phyloP scores from a whole-genome alignment of 2,329 filamentous ascomycete species.

The Cytospora mali region DNA sequence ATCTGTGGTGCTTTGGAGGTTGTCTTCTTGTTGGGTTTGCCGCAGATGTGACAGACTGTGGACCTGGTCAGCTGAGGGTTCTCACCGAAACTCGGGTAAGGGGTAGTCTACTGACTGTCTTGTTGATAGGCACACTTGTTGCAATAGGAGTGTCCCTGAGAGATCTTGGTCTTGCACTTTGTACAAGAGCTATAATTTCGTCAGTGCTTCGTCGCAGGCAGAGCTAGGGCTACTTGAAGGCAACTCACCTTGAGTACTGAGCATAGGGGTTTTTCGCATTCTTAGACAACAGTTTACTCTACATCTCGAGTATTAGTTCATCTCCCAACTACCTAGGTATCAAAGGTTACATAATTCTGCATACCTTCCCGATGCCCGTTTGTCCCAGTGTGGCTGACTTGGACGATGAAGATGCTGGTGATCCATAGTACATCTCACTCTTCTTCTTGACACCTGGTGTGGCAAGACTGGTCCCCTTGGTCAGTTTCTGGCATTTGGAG shows the following conservation, averaged over 20 bases:
- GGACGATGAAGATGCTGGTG: conserved; percentile 49
- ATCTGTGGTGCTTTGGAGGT: conserved; percentile 56
- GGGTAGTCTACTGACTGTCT: conserved; percentile 54
- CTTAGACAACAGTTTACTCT: conserved; percentile 68
- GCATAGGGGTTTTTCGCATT: conserved; percentile 68
- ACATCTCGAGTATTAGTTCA: neutral
- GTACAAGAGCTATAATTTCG: conserved; percentile 50
- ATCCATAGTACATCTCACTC: conserved; percentile 67
- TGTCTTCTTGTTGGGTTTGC: conserved; percentile 58
- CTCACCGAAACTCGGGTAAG: neutral
- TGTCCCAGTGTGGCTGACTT: conserved; percentile 58
- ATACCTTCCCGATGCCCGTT: conserved; percentile 62
- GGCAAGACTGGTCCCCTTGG: conserved; percentile 61
- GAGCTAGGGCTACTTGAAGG: neutral
- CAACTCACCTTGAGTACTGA: conserved; percentile 53
- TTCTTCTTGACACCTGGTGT: conserved; percentile 69
- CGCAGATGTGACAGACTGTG: conserved; percentile 64
- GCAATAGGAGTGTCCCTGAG: conserved; percentile 62
- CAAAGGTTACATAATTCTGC: neutral
- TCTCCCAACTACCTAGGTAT: neutral
- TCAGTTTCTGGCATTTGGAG: conserved; percentile 63
- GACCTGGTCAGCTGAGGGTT: conserved; percentile 23
- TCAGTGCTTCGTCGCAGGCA: neutral
- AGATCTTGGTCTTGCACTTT: conserved; percentile 65
- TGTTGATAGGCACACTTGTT: conserved; percentile 65